Conservation (phyloP, 1,284 basidiomycete species). For the Rhodotorula sp. region DNA sequence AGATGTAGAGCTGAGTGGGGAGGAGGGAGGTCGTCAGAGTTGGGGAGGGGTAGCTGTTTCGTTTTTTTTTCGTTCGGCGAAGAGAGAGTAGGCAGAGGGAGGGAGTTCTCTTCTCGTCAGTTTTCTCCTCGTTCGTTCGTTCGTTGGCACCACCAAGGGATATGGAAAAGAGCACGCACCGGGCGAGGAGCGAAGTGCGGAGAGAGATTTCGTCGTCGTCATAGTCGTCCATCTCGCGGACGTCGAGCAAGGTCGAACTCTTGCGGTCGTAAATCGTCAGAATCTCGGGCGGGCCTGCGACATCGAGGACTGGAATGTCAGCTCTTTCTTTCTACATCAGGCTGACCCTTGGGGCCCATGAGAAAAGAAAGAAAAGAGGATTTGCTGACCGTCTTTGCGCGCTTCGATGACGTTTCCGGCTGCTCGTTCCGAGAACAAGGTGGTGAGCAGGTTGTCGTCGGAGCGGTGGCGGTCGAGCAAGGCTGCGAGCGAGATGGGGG, state of each 20-base stretch:
- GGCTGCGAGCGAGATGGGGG: conserved; percentile 63
- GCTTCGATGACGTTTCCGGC: conserved; percentile 37
- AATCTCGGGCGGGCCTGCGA: conserved; percentile 34
- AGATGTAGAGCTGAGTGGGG: conserved; percentile 89
- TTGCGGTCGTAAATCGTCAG: conserved; percentile 37
- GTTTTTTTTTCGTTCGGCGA: not conserved
- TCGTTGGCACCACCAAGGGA: not conserved
- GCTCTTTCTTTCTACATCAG: not conserved
- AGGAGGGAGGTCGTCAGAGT: conserved; percentile 68
- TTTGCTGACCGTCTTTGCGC: conserved; percentile 37
- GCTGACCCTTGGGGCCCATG: no score
- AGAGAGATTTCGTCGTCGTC: conserved; percentile 48
- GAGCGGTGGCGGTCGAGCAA: conserved; percentile 80
- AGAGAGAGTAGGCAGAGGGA: conserved; percentile 20
- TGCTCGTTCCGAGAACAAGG: conserved; percentile 67
- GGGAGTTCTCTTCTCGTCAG: not conserved
- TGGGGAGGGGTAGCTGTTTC: conserved; percentile 66
- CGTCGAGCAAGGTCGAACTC: conserved; percentile 37
- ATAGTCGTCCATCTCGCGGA: conserved; percentile 44
- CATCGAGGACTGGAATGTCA: no score
- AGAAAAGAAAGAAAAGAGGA: not conserved
- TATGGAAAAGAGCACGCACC: conserved; percentile 27
- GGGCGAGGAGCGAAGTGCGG: conserved; percentile 41
- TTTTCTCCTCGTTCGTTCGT: not conserved
- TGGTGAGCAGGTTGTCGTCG: conserved; percentile 67